Percentiles rank a stretch among this genome's conserved stretches.
These are phyloP conservation scores for Neurospora cerealis DNA, from an alignment of 495 filamentous ascomycete genomes.

Conservation along the genomic window DNA sequence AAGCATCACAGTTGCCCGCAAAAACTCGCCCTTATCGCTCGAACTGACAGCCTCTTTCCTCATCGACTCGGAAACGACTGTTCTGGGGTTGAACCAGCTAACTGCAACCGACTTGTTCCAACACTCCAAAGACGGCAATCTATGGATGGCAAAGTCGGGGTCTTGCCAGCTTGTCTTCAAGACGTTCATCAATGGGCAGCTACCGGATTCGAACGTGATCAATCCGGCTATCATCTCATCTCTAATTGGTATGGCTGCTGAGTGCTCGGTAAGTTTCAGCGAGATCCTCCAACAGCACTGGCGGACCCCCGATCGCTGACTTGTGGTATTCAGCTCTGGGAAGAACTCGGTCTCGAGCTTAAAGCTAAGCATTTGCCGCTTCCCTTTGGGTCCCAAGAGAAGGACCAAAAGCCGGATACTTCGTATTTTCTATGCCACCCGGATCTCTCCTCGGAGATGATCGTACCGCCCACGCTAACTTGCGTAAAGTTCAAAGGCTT, in stretches of 20 bases:
- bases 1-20: conserved; percentile 10
- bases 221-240: background rate
- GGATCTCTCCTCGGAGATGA: conserved; percentile 17
- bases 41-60: conserved; percentile 10
- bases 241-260: conserved; percentile 2
- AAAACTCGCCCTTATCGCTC: conserved; percentile 9
- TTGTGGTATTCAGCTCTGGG: conserved; percentile 11
- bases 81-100: background rate
- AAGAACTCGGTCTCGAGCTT: conserved; percentile 17
- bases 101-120: conserved; percentile 9
- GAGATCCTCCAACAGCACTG: background rate
- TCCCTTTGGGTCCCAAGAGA: background rate
- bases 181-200: conserved; percentile 9
- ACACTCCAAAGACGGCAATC: conserved; percentile 3
- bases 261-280: conserved; percentile 9
- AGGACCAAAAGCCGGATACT: background rate
- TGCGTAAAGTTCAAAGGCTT: conserved; percentile 24
- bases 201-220: background rate
- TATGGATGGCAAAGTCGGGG: conserved; percentile 22
- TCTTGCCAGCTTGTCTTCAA: conserved; percentile 15
- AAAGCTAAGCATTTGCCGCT: conserved; percentile 5
- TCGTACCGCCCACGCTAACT: conserved; percentile 11
- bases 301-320: background rate
- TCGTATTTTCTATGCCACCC: conserved; percentile 21
- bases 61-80: conserved; percentile 1